These are phyloP conservation scores for Russula ochroleuca DNA, from an alignment of 768 basidiomycete species.

Conservation along the genomic window DNA sequence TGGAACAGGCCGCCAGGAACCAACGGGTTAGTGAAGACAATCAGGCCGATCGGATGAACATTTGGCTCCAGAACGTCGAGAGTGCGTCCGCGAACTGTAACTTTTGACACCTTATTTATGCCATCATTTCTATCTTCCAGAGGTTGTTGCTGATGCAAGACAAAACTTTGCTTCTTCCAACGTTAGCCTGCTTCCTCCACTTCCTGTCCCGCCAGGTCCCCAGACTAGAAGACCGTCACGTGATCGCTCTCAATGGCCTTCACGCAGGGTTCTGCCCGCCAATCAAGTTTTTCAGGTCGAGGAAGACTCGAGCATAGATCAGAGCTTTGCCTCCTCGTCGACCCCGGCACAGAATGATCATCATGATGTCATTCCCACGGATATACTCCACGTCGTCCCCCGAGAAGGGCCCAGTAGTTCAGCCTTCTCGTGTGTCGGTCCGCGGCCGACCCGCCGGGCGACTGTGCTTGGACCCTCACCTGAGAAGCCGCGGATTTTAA, in stretches of 20 bases:
- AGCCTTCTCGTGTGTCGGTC: slow-evolving; percentile 32
- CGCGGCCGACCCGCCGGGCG: slow-evolving; percentile 45
- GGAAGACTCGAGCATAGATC: slow-evolving; percentile 34
- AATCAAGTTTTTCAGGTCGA: slow-evolving; percentile 65
- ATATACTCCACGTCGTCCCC: slow-evolving; percentile 31
- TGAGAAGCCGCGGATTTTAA: slow-evolving; percentile 33
- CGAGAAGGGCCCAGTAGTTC: slow-evolving; percentile 29
- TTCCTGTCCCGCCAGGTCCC: slow-evolving; percentile 48
- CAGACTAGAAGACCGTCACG: slow-evolving; percentile 38
- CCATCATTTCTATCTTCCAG: slow-evolving; percentile 37
- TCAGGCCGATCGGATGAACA: slow-evolving; percentile 61
- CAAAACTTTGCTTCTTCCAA: slow-evolving; percentile 61
- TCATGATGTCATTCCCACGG: slow-evolving; percentile 11
- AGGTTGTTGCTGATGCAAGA: slow-evolving; percentile 76
- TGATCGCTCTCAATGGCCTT: slow-evolving; percentile 52
- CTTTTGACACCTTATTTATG: background rate
- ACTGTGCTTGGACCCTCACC: slow-evolving; percentile 68
- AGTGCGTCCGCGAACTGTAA: slow-evolving; percentile 46
- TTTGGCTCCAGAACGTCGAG: slow-evolving; percentile 82
- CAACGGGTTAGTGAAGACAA: slow-evolving; percentile 53
- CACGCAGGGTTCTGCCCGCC: slow-evolving; percentile 58
- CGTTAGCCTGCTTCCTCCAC: slow-evolving; percentile 50
- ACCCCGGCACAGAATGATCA: background rate
- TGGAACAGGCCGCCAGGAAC: slow-evolving; percentile 50
- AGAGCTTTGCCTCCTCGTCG: slow-evolving; percentile 31